phyloP scores from a whole-genome alignment of 192 early-diverging fungal species.

The Gigaspora rosea region DNA sequence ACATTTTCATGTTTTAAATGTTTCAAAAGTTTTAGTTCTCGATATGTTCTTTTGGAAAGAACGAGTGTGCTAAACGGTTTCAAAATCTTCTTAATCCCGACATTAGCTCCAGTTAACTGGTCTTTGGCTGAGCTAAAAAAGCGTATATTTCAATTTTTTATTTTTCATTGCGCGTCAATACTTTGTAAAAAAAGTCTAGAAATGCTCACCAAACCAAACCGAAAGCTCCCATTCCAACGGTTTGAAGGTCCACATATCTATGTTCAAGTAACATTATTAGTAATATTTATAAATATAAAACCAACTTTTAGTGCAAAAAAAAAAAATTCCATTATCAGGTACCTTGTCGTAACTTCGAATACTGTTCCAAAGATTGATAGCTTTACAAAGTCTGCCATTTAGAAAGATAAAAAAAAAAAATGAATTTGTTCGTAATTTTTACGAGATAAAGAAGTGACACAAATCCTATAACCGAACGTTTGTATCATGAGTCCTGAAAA shows the following conservation, averaged over 20 bases:
- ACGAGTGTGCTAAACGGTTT: constrained; percentile 92
- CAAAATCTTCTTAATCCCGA: constrained; percentile 97
- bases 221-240: constrained; percentile 97
- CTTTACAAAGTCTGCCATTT: constrained; percentile 59
- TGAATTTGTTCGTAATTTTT: not conserved
- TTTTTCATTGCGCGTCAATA: too few species aligned
- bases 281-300: not conserved
- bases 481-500: too few species aligned
- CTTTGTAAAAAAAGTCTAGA: too few species aligned
- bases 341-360: constrained; percentile 79
- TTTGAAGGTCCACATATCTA: constrained; percentile 89
- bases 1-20: constrained; percentile 93
- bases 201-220: constrained; percentile 89
- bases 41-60: constrained; percentile 91
- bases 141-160: not conserved
- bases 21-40: constrained; percentile 93
- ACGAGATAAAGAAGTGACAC: not conserved
- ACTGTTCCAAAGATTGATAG: constrained; percentile 82
- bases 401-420: not conserved
- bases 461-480: too few species aligned
- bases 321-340: not conserved
- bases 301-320: not conserved
- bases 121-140: constrained; percentile 81
- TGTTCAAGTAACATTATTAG: not conserved
- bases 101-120: constrained; percentile 76